A percentile compares a stretch with the other conserved stretches of the same genome.
Conservation (phyloP, 2,329 filamentous ascomycete genomes). For the Pseudogymnoascus pannorum region DNA sequence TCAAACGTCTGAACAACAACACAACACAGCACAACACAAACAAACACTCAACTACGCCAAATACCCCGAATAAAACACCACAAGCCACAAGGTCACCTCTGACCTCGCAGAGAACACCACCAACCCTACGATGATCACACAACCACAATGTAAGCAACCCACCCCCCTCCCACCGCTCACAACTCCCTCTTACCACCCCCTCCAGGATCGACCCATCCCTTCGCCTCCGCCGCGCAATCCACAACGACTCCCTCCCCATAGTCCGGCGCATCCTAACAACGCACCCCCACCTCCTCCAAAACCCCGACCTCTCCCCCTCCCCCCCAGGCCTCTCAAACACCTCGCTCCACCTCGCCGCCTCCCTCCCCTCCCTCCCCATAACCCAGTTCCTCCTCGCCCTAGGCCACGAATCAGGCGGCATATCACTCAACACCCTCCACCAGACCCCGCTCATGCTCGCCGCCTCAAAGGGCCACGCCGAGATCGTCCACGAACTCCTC, state of each 20-base stretch:
- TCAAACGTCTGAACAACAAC: not conserved
- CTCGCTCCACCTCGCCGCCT: constrained; percentile 72
- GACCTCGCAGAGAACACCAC: not conserved
- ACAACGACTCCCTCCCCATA: constrained; percentile 60
- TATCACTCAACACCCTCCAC: constrained; percentile 70
- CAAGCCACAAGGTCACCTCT: not conserved
- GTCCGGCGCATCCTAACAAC: constrained; percentile 69
- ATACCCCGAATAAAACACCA: not conserved
- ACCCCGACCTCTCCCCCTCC: constrained; percentile 62
- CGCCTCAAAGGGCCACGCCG: constrained; percentile 59
- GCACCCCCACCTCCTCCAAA: constrained; percentile 64
- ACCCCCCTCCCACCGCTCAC: not conserved
- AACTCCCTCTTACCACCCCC: not conserved
- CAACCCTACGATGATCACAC: not conserved
- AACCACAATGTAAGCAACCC: not conserved
- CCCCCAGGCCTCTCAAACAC: constrained; percentile 64
- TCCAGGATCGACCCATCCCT: constrained; percentile 69
- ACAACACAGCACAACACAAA: not conserved
- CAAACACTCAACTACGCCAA: not conserved
- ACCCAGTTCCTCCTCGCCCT: constrained; percentile 62
- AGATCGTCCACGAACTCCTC: constrained; percentile 66
- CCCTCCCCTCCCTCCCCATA: constrained; percentile 62
- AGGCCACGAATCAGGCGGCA: constrained; percentile 62
- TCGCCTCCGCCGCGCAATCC: constrained; percentile 75
- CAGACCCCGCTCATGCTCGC: constrained; percentile 81